Conservation (phyloP, 331 rosid genomes). For the Spiraea crenata region DNA sequence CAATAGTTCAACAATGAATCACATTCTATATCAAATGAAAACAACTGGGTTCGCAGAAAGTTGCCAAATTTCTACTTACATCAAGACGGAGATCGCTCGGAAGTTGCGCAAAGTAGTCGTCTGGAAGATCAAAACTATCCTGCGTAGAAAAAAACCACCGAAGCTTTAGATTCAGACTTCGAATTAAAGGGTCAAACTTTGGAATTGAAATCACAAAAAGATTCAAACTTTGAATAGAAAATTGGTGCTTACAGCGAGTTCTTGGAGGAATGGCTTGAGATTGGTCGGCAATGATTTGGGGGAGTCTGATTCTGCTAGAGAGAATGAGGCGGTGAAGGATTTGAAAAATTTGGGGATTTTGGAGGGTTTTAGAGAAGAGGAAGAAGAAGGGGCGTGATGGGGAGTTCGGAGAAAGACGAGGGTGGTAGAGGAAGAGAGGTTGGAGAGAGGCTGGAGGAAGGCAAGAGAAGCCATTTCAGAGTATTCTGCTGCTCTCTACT, state of each 20-base stretch:
- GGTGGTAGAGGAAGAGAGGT: conserved; percentile 31
- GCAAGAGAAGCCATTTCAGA: conserved; percentile 54
- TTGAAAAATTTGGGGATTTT: conserved; percentile 24
- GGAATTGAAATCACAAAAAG: neutral
- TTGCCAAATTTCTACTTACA: conserved; percentile 36
- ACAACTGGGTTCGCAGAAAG: neutral
- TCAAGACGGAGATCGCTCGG: conserved; percentile 87
- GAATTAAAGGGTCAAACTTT: conserved; percentile 10
- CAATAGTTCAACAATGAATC: neutral
- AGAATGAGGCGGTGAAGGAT: conserved; percentile 41
- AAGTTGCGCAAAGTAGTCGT: conserved; percentile 69
- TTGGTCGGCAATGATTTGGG: conserved; percentile 56
- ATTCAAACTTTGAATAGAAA: neutral
- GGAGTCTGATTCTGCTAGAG: conserved; percentile 72
- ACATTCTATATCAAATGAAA: neutral
- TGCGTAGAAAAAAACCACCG: conserved; percentile 17
- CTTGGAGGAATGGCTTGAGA: conserved; percentile 55
- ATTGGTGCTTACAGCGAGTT: conserved; percentile 52
- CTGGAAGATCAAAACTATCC: conserved; percentile 84
- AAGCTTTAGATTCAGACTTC: neutral
- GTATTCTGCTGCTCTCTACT: neutral
- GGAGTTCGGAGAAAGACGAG: conserved; percentile 33
- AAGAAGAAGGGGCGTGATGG: conserved; percentile 26
- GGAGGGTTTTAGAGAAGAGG: conserved; percentile 37
- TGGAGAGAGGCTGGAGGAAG: conserved; percentile 37